phyloP scores from a whole-genome alignment of 225 moss, liverwort and hornwort genomes.

The Rhytidiadelphus loreus region DNA sequence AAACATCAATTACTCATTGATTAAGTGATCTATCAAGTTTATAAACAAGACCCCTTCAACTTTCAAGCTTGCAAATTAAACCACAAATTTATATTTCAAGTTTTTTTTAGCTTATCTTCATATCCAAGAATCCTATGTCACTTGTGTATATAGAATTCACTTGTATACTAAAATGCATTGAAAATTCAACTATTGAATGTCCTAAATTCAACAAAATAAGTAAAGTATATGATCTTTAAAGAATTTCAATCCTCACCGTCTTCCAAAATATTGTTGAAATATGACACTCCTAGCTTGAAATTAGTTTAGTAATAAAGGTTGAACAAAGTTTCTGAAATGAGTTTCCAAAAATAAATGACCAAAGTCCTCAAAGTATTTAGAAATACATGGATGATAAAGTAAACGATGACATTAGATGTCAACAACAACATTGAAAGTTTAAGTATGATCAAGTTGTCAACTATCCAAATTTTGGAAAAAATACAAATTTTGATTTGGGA shows the following conservation, averaged over 20 bases:
- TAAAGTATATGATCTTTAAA: not conserved
- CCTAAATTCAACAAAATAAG: no score
- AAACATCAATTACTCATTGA: not conserved
- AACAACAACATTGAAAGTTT: not conserved
- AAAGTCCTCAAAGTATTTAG: not conserved
- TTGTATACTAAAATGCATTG: no score
- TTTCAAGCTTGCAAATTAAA: not conserved
- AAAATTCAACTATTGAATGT: no score
- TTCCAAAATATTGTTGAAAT: not conserved
- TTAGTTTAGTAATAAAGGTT: not conserved
- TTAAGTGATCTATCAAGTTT: not conserved
- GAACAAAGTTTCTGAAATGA: not conserved
- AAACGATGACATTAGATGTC: no score
- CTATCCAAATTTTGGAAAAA: no score
- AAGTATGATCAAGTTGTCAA: no score
- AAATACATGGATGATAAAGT: no score
- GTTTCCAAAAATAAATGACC: not conserved
- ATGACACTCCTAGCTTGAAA: not conserved
- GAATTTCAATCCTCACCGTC: not conserved
- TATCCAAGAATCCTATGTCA: not conserved
- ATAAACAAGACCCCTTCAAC: not conserved
- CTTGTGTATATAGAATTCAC: no score
- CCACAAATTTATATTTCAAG: not conserved
- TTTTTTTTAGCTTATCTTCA: not conserved
- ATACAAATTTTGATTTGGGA: no score